Percentiles rank a stretch among this genome's conserved stretches.
These are phyloP conservation scores for Bonia amplexicaulis DNA, from an alignment of 176 grass and related monocot genomes.

Conservation along the genomic window DNA sequence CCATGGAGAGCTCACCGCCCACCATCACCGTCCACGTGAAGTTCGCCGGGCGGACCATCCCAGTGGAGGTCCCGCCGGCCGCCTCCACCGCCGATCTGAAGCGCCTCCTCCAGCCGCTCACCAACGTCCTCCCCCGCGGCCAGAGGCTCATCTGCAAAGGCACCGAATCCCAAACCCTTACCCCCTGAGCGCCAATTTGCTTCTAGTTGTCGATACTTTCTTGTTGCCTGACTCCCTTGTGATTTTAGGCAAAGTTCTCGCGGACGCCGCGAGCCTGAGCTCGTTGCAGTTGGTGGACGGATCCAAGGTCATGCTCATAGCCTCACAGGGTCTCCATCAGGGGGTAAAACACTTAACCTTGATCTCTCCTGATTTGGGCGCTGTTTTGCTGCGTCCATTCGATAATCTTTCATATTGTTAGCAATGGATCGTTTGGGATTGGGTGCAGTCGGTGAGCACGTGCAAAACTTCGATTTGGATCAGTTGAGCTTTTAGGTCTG, in stretches of 20 bases:
- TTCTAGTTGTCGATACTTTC: neutral
- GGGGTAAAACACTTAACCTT: conserved; percentile 48
- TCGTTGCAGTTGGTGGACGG: conserved; percentile 56
- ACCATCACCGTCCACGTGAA: conserved; percentile 72
- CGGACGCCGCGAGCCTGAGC: conserved; percentile 45
- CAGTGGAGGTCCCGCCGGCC: conserved; percentile 40
- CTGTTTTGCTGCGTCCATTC: neutral
- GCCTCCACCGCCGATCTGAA: conserved; percentile 59
- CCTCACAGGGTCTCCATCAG: conserved; percentile 86
- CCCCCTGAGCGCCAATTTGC: neutral
- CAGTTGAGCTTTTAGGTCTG: neutral
- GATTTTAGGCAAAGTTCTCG: conserved; percentile 68
- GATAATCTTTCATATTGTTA: neutral
- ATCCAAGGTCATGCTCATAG: conserved; percentile 91
- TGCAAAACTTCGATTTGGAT: neutral
- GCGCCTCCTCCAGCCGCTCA: conserved; percentile 85
- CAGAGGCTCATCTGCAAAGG: conserved; percentile 98
- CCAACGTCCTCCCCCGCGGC: conserved; percentile 84
- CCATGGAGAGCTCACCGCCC: conserved; percentile 26
- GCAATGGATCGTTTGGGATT: neutral
- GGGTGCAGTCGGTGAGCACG: neutral
- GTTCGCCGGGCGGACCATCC: conserved; percentile 78
- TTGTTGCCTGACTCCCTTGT: neutral
- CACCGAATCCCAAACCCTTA: conserved; percentile 20
- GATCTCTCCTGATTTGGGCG: neutral